Evolutionary conservation across 768 basidiomycete genomes (phyloP).

Genomic region (Calocybe gangraenosa): DNA sequence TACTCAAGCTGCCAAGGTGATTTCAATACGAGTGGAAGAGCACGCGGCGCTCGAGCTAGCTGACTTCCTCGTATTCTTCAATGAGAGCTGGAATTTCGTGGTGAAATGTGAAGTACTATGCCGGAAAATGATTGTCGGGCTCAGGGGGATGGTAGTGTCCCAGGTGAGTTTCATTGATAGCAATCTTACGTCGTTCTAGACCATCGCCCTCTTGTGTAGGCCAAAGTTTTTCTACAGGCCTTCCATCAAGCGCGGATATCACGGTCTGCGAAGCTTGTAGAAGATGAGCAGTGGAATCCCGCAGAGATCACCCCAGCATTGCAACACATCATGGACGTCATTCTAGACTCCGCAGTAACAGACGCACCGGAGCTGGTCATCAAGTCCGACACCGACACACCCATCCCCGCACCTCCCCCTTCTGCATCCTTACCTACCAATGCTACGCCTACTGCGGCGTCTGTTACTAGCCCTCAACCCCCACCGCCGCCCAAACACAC

Average conservation of each 20-base stretch:
- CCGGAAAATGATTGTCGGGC: slow-evolving; percentile 87
- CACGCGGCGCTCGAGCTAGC: slow-evolving; percentile 68
- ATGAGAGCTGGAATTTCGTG: slow-evolving; percentile 86
- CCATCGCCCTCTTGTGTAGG: slow-evolving; percentile 36
- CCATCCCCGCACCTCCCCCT: slow-evolving; percentile 12
- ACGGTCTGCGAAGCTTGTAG: slow-evolving; percentile 82
- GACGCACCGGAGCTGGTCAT: slow-evolving; percentile 71
- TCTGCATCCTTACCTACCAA: slow-evolving; percentile 3
- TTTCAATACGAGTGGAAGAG: slow-evolving; percentile 72
- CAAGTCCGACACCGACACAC: slow-evolving; percentile 20
- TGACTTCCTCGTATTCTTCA: slow-evolving; percentile 80
- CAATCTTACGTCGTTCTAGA: slow-evolving; percentile 4
- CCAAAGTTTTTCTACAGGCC: slow-evolving; percentile 79
- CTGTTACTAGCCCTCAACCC: background rate
- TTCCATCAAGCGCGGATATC: slow-evolving; percentile 84
- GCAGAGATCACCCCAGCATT: slow-evolving; percentile 62
- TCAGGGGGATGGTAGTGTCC: slow-evolving; percentile 79
- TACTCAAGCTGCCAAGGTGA: slow-evolving; percentile 73
- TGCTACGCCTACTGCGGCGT: too few species aligned
- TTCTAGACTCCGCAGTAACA: slow-evolving; percentile 78
- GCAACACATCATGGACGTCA: slow-evolving; percentile 67
- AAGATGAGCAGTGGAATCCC: slow-evolving; percentile 93
- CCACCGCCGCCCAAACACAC: background rate
- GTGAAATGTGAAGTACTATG: slow-evolving; percentile 83
- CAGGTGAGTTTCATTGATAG: slow-evolving; percentile 48